Base-by-base conservation (phyloP, 2,329 filamentous ascomycete genomes). In the Fusarium poae region DNA sequence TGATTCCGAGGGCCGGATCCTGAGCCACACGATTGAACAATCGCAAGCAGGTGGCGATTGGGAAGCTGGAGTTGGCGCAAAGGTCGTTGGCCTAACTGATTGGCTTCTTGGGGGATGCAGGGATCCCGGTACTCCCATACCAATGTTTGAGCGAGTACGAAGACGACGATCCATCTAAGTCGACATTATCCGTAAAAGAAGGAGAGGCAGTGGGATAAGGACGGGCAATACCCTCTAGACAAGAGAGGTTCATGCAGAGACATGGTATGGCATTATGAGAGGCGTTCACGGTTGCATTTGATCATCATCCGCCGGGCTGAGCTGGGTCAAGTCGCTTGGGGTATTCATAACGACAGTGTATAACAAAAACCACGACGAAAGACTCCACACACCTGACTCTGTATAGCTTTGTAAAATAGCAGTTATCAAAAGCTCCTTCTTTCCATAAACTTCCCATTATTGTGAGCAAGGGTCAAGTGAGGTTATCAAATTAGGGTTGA, bases 21-120 rank as follows among this genome's bases (percentile, higher is more conserved):
- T 92, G 48, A 93, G 89, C 71, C 96, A 98, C 79, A 97, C 93
- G 0, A 98, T 99, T 74, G 96, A 99, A 80, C 92, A 97, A 80
- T 92, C 92, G 2, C 92, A 97, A 74, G 91, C 96, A 74, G 90
- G 91, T 18, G 88, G 91, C 39, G 89, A 93, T 63, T 97, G 91
- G 89, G 94, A 97, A 74, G 89, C 88, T 67, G 94, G 89, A 18
- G 82, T 90, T n/a, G 88, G 92, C 27, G 91, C 92, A 23, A 92
- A 91, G 75, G 92, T 99, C 21, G 93, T 98, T 18, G 94, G 92
- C 16, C 82, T 98, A 70, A 97, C 96, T 18, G 96, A 99, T 77
- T 98, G 96, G 95, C 81, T 99, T 68, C 84, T 98, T 39, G 94
- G 94, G 3, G 91, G 91, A 51, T 91, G 94, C 70, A 76, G 72